Conservation (phyloP, 176 grass and related monocot genomes). For the Otatea glauca region DNA sequence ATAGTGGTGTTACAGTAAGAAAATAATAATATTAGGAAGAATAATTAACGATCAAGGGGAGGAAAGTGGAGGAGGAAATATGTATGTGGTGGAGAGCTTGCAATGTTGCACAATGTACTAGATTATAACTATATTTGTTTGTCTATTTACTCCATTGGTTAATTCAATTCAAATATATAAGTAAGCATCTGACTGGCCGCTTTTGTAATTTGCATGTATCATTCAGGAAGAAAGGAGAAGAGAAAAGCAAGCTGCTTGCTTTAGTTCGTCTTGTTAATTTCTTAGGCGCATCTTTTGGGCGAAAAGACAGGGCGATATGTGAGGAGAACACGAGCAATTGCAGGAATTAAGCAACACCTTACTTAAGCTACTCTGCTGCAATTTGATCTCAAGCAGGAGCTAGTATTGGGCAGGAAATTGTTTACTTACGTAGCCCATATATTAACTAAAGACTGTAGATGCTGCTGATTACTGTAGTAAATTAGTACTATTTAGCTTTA, state of each 20-base stretch:
- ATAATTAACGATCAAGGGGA: constrained; percentile 25
- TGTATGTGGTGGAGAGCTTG: constrained; percentile 34
- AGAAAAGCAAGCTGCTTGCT: constrained; percentile 5
- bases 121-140: not conserved
- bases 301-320: constrained; percentile 30
- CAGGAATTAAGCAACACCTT: constrained; percentile 23
- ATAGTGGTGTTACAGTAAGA: constrained; percentile 14
- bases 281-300: constrained; percentile 26
- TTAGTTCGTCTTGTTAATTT: constrained; percentile 1
- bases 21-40: constrained; percentile 46
- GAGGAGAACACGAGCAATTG: constrained; percentile 9
- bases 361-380: not conserved
- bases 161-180: not conserved
- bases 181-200: not conserved
- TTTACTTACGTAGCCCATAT: not conserved
- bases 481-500: not conserved
- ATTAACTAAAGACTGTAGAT: not conserved
- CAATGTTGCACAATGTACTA: constrained; percentile 8
- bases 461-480: not conserved
- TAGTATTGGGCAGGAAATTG: not conserved
- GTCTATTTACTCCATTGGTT: not conserved
- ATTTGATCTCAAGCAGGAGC: not conserved
- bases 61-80: not conserved
- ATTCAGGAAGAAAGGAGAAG: not conserved
- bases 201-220: not conserved